Evolutionary conservation across 345 rosid species (phyloP), one percentile per base, ranked within the genome.

Genomic region (Aegle marmelos): DNA sequence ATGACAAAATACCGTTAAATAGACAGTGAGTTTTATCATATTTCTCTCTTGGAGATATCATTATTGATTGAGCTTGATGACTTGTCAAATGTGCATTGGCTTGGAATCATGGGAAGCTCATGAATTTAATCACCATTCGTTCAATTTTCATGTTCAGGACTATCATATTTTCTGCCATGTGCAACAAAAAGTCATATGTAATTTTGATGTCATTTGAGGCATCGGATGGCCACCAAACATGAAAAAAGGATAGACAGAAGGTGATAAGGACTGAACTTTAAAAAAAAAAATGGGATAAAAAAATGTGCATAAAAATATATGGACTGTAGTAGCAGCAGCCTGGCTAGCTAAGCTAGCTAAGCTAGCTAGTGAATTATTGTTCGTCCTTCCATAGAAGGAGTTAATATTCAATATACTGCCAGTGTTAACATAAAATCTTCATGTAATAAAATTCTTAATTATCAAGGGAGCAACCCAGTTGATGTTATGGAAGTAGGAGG

Each of bases 21-120:
- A 11, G 50, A 16, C 0, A 3, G 16, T 10, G 50, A 41, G 50
- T 41, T 41, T 41, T 11, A 28, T 63, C 10, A 31, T n/a, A 63
- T 68, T 72, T 41, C 50, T 41, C 4, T 41, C 16, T 41, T 41
- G 50, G 50, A 70, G 75, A 72, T 73, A 63, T 30, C 48, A 70
- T 70, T 79, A 58, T 68, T 79, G 85, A 79, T 81, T 62, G 74
- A 74, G 82, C n/a, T 28, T 31, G 82, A 39, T 79, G 82, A 83
- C 33, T 21, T 83, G 87, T 69, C 82, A 17, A 5, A 4, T 19
- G 11, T 31, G 5, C 56, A 83, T 79, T 82, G 85, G 84, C 30
- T 68, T 16, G 9, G 25, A 57, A 57, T 57, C 45, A 19, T 64
- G 37, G 16, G 31, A 25, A 63, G 36, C 36, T 25, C 68, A 2